Conservation (phyloP, 305 asterid genomes). For the Nicotiana rustica region DNA sequence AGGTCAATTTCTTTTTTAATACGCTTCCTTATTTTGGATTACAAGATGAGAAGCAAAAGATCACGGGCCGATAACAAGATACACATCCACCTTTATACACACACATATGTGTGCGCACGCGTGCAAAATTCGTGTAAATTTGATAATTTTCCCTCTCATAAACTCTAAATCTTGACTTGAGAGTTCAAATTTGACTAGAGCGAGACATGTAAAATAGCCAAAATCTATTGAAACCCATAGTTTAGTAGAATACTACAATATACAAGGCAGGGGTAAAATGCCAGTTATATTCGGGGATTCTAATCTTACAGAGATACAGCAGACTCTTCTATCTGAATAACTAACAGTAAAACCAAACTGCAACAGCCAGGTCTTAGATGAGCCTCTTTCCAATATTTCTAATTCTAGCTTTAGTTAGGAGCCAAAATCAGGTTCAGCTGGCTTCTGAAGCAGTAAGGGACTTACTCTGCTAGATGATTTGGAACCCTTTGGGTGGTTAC, state of each 20-base stretch:
- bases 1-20: too few species aligned
- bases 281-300: background rate
- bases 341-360: background rate
- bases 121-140: too few species aligned
- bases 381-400: slow-evolving; percentile 26
- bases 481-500: slow-evolving; percentile 39
- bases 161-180: background rate
- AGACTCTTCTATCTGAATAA: slow-evolving; percentile 8
- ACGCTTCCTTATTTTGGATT: too few species aligned
- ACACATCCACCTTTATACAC: too few species aligned
- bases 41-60: too few species aligned
- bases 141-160: too few species aligned
- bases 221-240: background rate
- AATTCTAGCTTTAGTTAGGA: slow-evolving; percentile 26
- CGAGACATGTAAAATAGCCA: slow-evolving; percentile 2
- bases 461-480: slow-evolving; percentile 47
- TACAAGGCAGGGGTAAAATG: background rate
- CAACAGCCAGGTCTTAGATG: background rate
- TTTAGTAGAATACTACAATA: slow-evolving; percentile 10
- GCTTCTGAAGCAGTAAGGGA: slow-evolving; percentile 67
- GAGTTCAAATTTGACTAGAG: background rate
- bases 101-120: too few species aligned
- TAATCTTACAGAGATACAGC: background rate
- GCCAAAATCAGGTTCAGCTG: slow-evolving; percentile 72
- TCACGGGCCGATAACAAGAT: too few species aligned